Evolutionary conservation across 441 rosid species (phyloP).

Genomic region (Pelargonium myrrhifolium): DNA sequence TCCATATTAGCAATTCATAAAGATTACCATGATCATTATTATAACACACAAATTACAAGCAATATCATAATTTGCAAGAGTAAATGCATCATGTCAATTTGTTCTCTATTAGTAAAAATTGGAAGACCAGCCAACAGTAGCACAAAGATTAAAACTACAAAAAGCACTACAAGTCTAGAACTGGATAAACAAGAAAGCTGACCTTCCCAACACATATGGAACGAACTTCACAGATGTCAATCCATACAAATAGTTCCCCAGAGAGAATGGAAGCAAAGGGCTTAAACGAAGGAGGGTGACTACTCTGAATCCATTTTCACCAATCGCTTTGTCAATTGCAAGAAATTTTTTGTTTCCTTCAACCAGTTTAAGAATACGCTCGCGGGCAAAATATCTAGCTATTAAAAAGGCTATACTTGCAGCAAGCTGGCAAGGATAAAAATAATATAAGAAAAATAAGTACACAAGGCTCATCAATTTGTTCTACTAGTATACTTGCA

Average conservation of each 20-base stretch:
- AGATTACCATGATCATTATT: no score
- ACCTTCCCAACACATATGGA: slow-evolving; percentile 95
- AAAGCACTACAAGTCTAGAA: background rate
- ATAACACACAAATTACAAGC: no score
- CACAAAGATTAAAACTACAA: background rate
- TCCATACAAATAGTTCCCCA: slow-evolving; percentile 89
- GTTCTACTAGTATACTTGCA: background rate
- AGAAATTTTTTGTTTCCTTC: slow-evolving; percentile 94
- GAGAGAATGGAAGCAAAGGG: slow-evolving; percentile 93
- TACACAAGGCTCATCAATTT: slow-evolving; percentile 5
- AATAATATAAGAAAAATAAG: slow-evolving; percentile 17
- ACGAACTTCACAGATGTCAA: slow-evolving; percentile 88
- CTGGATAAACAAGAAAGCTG: slow-evolving; percentile 20
- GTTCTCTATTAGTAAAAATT: background rate
- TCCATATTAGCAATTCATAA: no score
- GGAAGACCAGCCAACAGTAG: background rate
- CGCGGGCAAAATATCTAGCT: slow-evolving; percentile 96
- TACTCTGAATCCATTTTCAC: slow-evolving; percentile 87
- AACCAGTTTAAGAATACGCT: slow-evolving; percentile 84
- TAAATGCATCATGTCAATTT: no score
- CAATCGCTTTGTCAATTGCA: slow-evolving; percentile 94
- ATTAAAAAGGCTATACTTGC: slow-evolving; percentile 88
- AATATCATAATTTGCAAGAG: no score
- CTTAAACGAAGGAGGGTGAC: slow-evolving; percentile 95
- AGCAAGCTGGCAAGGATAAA: slow-evolving; percentile 54